phyloP scores from a whole-genome alignment of 768 basidiomycete genomes.

The Boletus fagicola region DNA sequence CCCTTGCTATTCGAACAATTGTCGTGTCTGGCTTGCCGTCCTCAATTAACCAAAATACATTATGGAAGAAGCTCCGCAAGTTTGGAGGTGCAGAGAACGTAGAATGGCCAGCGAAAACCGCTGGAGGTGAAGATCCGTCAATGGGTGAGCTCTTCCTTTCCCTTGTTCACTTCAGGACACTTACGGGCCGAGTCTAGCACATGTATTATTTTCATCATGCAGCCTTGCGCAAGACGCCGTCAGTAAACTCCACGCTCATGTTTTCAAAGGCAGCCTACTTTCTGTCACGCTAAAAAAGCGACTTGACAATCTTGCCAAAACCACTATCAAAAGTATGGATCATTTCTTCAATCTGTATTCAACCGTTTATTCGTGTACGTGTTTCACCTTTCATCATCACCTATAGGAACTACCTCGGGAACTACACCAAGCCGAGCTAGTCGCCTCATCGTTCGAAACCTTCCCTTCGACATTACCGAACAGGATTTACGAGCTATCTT shows the following conservation, averaged over 20 bases:
- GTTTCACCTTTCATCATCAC: neutral
- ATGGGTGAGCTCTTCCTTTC: constrained; percentile 39
- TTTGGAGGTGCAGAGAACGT: constrained; percentile 72
- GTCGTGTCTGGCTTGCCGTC: constrained; percentile 72
- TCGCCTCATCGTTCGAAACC: constrained; percentile 87
- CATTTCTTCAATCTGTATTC: neutral
- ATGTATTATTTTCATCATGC: constrained; percentile 71
- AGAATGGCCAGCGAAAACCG: constrained; percentile 58
- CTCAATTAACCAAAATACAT: constrained; percentile 55
- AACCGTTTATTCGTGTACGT: neutral
- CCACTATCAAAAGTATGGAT: constrained; percentile 30
- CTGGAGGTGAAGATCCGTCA: constrained; percentile 47
- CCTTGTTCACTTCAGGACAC: neutral
- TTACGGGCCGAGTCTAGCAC: constrained; percentile 43
- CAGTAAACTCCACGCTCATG: constrained; percentile 83
- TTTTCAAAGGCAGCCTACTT: constrained; percentile 86
- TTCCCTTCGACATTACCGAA: constrained; percentile 80
- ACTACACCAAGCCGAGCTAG: constrained; percentile 66
- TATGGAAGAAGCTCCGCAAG: constrained; percentile 90
- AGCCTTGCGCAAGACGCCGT: constrained; percentile 68
- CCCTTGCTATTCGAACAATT: constrained; percentile 80
- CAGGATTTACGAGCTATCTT: constrained; percentile 85
- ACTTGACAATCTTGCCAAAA: constrained; percentile 62
- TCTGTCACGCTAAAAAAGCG: constrained; percentile 87
- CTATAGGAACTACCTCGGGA: constrained; percentile 32